Conservation (phyloP, 805 yeast genomes). For the Kuraishia molischiana region DNA sequence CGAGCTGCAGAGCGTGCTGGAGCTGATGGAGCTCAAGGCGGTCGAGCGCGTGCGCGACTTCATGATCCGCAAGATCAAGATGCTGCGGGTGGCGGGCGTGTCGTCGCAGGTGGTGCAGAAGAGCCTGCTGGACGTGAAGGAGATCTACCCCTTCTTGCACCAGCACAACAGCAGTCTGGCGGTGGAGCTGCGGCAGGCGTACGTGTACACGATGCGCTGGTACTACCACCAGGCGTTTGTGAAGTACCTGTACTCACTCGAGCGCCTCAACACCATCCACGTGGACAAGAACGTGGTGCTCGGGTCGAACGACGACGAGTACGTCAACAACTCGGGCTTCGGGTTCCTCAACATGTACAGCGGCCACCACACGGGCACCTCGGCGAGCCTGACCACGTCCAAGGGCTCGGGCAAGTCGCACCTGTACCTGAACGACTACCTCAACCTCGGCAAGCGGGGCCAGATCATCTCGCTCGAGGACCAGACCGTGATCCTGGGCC, state of each 20-base stretch:
- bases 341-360: slow-evolving; percentile 5
- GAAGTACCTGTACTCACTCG: slow-evolving; percentile 64
- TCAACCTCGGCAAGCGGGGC: slow-evolving; percentile 47
- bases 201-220: slow-evolving; percentile 87
- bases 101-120: slow-evolving; percentile 73
- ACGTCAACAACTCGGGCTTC: background rate
- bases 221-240: slow-evolving; percentile 75
- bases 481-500: slow-evolving; percentile 65
- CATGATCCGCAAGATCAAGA: slow-evolving; percentile 54
- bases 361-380: background rate
- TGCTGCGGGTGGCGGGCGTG: slow-evolving; percentile 51
- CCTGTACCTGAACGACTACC: slow-evolving; percentile 38
- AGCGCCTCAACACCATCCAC: slow-evolving; percentile 43
- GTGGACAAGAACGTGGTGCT: slow-evolving; percentile 50
- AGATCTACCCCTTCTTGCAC: slow-evolving; percentile 47
- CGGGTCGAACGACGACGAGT: slow-evolving; percentile 23
- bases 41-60: slow-evolving; percentile 70
- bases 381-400: background rate
- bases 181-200: slow-evolving; percentile 66
- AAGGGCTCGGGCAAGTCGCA: background rate
- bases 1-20: slow-evolving; percentile 26
- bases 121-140: slow-evolving; percentile 51
- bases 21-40: slow-evolving; percentile 47
- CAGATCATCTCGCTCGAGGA: slow-evolving; percentile 46
- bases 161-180: slow-evolving; percentile 54